A percentile compares a stretch with the other conserved stretches of the same genome.
Conservation (phyloP, 108 stramenopile species). For the Conticribra weissflogii region DNA sequence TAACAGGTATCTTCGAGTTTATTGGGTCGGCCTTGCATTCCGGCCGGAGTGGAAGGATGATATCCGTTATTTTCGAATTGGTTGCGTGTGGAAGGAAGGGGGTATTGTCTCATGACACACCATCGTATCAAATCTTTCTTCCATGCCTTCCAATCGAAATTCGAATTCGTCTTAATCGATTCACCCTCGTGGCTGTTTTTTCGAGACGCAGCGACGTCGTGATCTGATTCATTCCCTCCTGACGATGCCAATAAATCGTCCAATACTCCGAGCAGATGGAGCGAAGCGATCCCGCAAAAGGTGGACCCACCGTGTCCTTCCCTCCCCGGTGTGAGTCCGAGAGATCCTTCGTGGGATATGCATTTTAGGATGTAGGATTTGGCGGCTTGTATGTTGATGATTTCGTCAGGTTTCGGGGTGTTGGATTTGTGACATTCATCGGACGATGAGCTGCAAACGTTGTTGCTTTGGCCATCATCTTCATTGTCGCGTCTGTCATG, state of each 20-base stretch:
- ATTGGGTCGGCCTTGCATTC: slow-evolving; percentile 90
- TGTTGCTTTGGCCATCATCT: slow-evolving; percentile 7
- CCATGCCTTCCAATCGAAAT: no score
- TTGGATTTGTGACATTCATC: slow-evolving; percentile 1
- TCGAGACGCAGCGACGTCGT: no score
- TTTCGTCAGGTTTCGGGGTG: slow-evolving; percentile 10
- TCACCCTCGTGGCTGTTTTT: no score
- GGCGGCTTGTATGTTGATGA: slow-evolving; percentile 32
- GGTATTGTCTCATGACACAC: slow-evolving; percentile 71
- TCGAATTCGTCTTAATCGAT: no score
- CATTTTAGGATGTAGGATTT: slow-evolving; percentile 55
- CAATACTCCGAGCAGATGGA: slow-evolving; percentile 69
- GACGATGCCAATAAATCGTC: slow-evolving; percentile 53
- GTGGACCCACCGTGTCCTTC: slow-evolving; percentile 89
- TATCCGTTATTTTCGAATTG: slow-evolving; percentile 17
- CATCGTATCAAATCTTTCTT: slow-evolving; percentile 63
- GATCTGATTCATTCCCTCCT: slow-evolving; percentile 6
- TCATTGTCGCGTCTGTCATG: no score
- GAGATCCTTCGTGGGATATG: slow-evolving; percentile 71
- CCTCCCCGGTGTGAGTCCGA: slow-evolving; percentile 65
- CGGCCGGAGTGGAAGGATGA: slow-evolving; percentile 29
- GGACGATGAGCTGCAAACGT: not conserved
- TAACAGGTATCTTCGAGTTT: slow-evolving; percentile 91
- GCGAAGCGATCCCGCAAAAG: slow-evolving; percentile 82
- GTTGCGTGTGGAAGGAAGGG: slow-evolving; percentile 3